Conservation (phyloP, 148 eudicot genomes). For the Vaccinium darrowii region DNA sequence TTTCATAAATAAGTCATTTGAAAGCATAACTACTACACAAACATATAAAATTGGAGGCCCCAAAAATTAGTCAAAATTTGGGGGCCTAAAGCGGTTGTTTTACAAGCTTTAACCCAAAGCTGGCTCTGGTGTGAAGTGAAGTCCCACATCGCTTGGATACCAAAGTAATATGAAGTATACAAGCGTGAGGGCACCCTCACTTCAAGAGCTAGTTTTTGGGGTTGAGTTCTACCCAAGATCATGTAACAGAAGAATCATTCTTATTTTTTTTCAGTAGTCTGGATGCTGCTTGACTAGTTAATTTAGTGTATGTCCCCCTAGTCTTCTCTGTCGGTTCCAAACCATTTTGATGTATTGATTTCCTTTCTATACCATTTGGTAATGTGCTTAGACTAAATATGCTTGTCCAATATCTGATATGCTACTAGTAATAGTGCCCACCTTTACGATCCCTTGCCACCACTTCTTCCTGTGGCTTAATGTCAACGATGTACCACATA, state of each 20-base stretch:
- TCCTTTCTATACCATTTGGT: not conserved
- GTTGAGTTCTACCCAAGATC: no score
- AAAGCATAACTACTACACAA: no score
- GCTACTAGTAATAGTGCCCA: not conserved
- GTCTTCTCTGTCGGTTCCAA: not conserved
- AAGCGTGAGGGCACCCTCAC: no score
- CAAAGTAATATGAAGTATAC: no score
- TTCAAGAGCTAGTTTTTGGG: no score
- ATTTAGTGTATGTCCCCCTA: not conserved
- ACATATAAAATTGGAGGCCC: no score
- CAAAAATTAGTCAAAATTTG: no score
- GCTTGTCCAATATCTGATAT: not conserved
- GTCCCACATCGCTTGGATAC: no score
- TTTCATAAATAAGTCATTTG: no score
- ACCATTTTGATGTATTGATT: not conserved
- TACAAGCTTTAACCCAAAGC: no score
- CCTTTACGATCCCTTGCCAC: not conserved
- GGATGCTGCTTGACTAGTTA: not conserved
- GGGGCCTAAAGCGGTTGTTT: no score
- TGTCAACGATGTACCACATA: not conserved
- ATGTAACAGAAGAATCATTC: not conserved
- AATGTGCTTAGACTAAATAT: not conserved
- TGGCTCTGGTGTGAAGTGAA: no score
- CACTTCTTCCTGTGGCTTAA: not conserved
- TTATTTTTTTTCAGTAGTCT: not conserved